A percentile compares a stretch with the other conserved stretches of the same genome.
These are phyloP conservation scores for Quercus mongolica DNA, from an alignment of 306 rosid species.

Conservation along the genomic window DNA sequence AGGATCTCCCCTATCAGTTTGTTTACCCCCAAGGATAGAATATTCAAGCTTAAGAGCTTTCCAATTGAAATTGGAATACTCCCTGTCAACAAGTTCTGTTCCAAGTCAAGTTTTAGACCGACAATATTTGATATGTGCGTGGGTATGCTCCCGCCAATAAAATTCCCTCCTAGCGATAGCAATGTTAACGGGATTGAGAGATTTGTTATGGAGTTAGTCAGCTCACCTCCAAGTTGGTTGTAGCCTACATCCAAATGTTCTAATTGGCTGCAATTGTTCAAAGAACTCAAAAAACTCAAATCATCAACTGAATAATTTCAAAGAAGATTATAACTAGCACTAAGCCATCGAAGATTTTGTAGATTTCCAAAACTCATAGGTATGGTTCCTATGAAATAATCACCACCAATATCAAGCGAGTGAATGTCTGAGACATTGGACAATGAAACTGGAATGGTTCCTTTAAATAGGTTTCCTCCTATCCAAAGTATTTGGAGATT, in stretches of 20 bases:
- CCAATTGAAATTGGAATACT: background rate
- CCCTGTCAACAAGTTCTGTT: background rate
- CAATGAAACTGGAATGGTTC: background rate
- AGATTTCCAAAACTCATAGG: background rate
- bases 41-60: background rate
- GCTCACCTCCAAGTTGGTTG: background rate
- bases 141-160: background rate
- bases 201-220: background rate
- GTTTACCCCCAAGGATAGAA: background rate
- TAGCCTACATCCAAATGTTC: fast-evolving
- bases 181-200: background rate
- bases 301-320: background rate
- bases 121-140: background rate
- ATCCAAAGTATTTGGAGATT: background rate
- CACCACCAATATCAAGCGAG: fast-evolving
- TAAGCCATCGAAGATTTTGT: background rate
- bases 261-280: background rate
- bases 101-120: background rate
- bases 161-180: background rate
- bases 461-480: background rate
- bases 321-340: background rate
- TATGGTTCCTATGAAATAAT: background rate
- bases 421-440: background rate
- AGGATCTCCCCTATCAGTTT: background rate
- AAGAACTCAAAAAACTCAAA: background rate